Evolutionary conservation across 148 eudicot species (phyloP).

Genomic region (Simmondsia chinensis): DNA sequence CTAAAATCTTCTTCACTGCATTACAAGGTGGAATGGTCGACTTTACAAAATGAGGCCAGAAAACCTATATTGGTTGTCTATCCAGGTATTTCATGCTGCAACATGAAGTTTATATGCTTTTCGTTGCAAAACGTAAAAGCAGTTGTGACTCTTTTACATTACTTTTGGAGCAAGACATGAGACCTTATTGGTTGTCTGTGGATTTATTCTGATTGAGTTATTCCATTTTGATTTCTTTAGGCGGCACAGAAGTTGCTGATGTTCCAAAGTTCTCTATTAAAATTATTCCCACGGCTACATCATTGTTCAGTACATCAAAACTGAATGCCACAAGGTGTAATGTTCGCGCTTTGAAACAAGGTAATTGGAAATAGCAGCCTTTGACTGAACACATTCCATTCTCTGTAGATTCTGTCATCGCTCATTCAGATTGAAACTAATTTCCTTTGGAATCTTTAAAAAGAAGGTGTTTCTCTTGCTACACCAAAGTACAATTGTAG

Average conservation of each 20-base stretch:
- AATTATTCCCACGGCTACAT: conserved; percentile 68
- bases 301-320: conserved; percentile 50
- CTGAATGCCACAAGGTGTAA: conserved; percentile 57
- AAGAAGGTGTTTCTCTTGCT: conserved; percentile 42
- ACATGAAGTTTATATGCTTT: neutral
- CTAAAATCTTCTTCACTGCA: conserved; percentile 37
- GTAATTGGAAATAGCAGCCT: conserved; percentile 20
- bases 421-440: neutral
- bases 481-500: conserved; percentile 81
- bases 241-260: conserved; percentile 24
- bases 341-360: conserved; percentile 54
- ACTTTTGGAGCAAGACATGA: no score
- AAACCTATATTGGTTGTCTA: conserved; percentile 69
- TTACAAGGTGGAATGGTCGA: conserved; percentile 56
- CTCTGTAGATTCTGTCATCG: no score
- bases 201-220: neutral
- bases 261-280: conserved; percentile 39
- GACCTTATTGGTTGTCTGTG: no score
- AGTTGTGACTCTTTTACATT: no score
- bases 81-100: conserved; percentile 44
- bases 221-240: no score
- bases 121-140: neutral
- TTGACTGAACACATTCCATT: neutral
- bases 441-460: conserved; percentile 6
- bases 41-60: conserved; percentile 82